These are phyloP conservation scores for Coemansia sp. DNA, from an alignment of 192 early-diverging fungal genomes.

Conservation along the genomic window DNA sequence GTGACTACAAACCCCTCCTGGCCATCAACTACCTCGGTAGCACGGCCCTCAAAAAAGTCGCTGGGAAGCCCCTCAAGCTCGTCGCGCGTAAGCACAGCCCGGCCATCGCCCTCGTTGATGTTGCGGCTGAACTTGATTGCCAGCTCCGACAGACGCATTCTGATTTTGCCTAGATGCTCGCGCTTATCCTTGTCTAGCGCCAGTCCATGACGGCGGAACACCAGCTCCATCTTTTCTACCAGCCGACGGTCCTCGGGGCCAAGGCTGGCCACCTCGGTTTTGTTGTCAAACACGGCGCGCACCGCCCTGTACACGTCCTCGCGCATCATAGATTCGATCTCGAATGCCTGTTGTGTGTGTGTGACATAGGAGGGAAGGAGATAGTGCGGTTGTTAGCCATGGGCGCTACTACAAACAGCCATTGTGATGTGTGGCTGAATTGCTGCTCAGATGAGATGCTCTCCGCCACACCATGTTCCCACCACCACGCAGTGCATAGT, in stretches of 20 bases:
- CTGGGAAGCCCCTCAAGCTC: slow-evolving; percentile 74
- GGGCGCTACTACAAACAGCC: neutral
- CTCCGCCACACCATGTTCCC: neutral
- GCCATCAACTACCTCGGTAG: slow-evolving; percentile 60
- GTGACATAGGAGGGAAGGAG: neutral
- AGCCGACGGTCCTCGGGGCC: slow-evolving; percentile 68
- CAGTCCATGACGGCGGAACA: slow-evolving; percentile 71
- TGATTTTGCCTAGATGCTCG: slow-evolving; percentile 60
- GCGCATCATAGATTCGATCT: slow-evolving; percentile 63
- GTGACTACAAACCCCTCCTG: slow-evolving; percentile 63
- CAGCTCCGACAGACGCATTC: slow-evolving; percentile 66
- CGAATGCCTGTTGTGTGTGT: slow-evolving; percentile 47
- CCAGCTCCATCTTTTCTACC: slow-evolving; percentile 63
- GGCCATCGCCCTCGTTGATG: slow-evolving; percentile 64
- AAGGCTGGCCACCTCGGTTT: slow-evolving; percentile 48
- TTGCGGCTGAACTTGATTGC: slow-evolving; percentile 71
- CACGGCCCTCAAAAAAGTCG: slow-evolving; percentile 64
- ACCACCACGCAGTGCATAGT: neutral
- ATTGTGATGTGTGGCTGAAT: slow-evolving; percentile 2
- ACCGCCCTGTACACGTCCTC: slow-evolving; percentile 65
- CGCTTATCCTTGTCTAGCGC: slow-evolving; percentile 62
- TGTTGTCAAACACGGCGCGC: slow-evolving; percentile 53
- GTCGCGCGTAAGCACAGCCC: slow-evolving; percentile 50
- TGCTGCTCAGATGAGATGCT: neutral
- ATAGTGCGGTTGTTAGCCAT: neutral